Percentiles rank a stretch among this genome's conserved stretches.
phyloP scores from a whole-genome alignment of 192 early-diverging fungal genomes.

The Backusella luteola region DNA sequence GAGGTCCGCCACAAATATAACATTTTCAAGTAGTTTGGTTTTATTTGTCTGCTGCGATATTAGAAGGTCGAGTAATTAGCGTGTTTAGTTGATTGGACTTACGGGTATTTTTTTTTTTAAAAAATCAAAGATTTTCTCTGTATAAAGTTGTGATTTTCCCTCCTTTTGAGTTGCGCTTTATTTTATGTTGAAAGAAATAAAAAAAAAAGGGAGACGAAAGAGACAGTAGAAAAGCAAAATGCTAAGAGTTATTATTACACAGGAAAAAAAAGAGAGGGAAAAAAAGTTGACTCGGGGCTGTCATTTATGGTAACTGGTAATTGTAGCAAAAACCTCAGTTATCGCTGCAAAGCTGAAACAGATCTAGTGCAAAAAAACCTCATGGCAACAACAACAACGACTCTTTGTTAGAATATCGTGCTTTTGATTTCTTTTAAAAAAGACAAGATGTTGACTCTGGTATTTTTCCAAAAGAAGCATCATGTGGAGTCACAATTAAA shows the following conservation, averaged over 20 bases:
- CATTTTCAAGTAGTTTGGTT: slow-evolving; percentile 6
- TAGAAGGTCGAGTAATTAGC: neutral
- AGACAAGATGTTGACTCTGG: too few species aligned
- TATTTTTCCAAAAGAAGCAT: too few species aligned
- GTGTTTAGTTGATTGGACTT: neutral
- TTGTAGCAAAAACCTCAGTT: neutral
- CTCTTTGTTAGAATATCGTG: too few species aligned
- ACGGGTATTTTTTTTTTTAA: neutral
- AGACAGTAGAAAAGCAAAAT: neutral
- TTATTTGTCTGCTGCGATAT: neutral
- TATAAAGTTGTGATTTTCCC: neutral
- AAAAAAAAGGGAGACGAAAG: neutral
- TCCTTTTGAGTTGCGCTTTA: neutral
- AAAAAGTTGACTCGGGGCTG: neutral
- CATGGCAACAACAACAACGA: too few species aligned
- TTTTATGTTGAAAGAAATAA: neutral
- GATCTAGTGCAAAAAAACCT: neutral
- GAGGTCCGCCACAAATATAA: slow-evolving; percentile 10
- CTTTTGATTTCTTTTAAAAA: too few species aligned
- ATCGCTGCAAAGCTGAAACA: neutral
- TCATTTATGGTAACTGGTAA: neutral
- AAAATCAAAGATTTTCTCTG: neutral
- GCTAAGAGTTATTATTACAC: neutral
- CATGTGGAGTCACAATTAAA: too few species aligned
- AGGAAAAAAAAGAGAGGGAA: neutral